Percentiles rank a stretch among this genome's conserved stretches.
These are phyloP conservation scores for Abortiporus biennis DNA, from an alignment of 1,284 basidiomycete genomes.

Conservation along the genomic window DNA sequence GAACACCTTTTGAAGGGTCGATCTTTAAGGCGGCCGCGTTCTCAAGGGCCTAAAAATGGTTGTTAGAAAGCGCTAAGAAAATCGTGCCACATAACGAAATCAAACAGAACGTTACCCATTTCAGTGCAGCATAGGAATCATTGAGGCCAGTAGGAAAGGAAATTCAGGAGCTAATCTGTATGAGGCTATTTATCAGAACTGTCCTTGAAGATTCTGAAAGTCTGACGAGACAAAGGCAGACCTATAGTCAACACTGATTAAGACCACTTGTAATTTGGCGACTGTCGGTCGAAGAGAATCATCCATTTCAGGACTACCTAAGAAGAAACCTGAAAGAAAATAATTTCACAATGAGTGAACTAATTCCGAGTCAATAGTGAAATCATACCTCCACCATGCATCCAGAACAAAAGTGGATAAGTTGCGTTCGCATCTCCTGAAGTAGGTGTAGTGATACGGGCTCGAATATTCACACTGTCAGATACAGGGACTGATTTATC, in stretches of 20 bases:
- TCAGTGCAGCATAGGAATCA: constrained; percentile 17
- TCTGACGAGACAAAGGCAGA: background rate
- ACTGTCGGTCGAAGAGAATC: background rate
- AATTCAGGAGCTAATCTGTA: constrained; percentile 15
- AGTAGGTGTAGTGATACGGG: too few relatives aligned
- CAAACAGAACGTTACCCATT: constrained; percentile 16
- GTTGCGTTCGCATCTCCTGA: background rate
- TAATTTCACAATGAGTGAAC: background rate
- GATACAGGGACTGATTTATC: too few relatives aligned
- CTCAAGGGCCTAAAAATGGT: constrained; percentile 7
- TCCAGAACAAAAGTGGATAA: constrained; percentile 4
- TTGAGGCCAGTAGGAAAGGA: constrained; percentile 13
- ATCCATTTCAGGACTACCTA: constrained; percentile 7
- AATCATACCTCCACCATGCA: constrained; percentile 4
- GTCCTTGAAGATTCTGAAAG: background rate
- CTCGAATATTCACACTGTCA: too few relatives aligned
- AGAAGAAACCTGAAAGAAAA: constrained; percentile 2
- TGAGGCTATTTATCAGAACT: background rate
- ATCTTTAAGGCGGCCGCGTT: constrained; percentile 4
- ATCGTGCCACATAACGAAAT: background rate
- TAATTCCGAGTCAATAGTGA: background rate
- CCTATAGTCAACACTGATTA: constrained; percentile 17
- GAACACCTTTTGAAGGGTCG: background rate
- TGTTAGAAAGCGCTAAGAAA: background rate
- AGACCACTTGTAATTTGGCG: constrained; percentile 13